Evolutionary conservation across 2,329 filamentous ascomycete species (phyloP), one percentile per base, ranked within the genome.

Genomic region (Aspergillus proliferans): DNA sequence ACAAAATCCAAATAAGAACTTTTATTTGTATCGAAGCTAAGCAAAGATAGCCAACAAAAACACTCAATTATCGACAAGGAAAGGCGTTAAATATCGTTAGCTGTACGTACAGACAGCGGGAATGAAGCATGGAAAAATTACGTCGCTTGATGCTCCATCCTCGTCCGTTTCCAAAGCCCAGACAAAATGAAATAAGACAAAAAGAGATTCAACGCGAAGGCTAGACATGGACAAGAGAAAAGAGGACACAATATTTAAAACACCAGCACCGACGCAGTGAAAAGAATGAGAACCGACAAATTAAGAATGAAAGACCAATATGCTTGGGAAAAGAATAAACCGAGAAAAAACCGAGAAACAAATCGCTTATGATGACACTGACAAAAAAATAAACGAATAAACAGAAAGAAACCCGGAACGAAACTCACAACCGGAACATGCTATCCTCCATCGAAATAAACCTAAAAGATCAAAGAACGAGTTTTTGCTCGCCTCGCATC

Each of bases 401-500:
- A 46, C 47, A 51, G 46, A 45, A 42, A 54, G 53, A 45, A 45
- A 57, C 46, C 47, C 42, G 28, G 46, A 47, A 56, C 48, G 50
- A 58, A 50, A 54, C 12, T 42, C 19, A 42, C 18, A 42, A 22
- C 40, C 10, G 6, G 21, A 42, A 42, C 19, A 21, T 24, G 56
- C 55, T 51, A 51, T 55, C 58, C 54, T 54, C 53, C 55, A 57
- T 57, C 53, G 57, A 58, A 51, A 59, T 53, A 46, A 47, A 36
- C 52, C 62, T 56, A 72, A 49, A 71, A 71, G 48, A 72, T 67
- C 52, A 72, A 55, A 26, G 70, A 72, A 47, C 68, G 67, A 6
- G 69, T 66, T 56, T 72, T 72, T 51, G 71, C 65, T 33, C 67
- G 66, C 33, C 70, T 65, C 49, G 65, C 61, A 33, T 71, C 67